Conservation (phyloP, 176 grass and related monocot species). For the Secale cereale region DNA sequence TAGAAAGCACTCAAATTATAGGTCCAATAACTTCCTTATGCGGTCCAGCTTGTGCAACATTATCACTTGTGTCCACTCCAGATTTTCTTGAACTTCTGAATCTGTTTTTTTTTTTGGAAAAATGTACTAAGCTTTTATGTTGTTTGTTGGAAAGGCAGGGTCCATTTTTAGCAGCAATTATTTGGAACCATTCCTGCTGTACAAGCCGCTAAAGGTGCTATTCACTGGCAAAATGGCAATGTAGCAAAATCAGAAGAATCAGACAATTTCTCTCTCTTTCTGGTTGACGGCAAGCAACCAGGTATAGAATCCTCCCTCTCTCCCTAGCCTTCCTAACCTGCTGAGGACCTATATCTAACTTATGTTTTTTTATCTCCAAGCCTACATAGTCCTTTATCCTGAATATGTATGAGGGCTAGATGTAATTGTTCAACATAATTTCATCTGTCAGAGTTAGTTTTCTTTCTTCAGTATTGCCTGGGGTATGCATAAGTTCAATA, state of each 20-base stretch:
- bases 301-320: slow-evolving; percentile 31
- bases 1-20: slow-evolving; percentile 61
- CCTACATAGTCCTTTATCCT: background rate
- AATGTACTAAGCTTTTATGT: background rate
- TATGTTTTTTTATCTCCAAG: no score
- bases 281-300: slow-evolving; percentile 58
- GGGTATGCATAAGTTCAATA: no score
- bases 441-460: no score
- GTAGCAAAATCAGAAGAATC: slow-evolving; percentile 42
- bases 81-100: background rate
- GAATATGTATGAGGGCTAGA: background rate
- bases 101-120: background rate
- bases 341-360: background rate
- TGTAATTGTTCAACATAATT: background rate
- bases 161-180: background rate
- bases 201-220: slow-evolving; percentile 48
- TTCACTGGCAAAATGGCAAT: slow-evolving; percentile 34
- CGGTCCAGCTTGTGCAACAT: slow-evolving; percentile 29
- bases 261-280: slow-evolving; percentile 37
- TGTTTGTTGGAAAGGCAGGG: background rate
- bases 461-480: no score
- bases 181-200: slow-evolving; percentile 25
- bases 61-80: background rate
- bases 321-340: background rate
- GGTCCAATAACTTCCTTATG: slow-evolving; percentile 55